These are phyloP conservation scores for Byssoonygena ceratinophila DNA, from an alignment of 2,329 filamentous ascomycete genomes.

Conservation along the genomic window DNA sequence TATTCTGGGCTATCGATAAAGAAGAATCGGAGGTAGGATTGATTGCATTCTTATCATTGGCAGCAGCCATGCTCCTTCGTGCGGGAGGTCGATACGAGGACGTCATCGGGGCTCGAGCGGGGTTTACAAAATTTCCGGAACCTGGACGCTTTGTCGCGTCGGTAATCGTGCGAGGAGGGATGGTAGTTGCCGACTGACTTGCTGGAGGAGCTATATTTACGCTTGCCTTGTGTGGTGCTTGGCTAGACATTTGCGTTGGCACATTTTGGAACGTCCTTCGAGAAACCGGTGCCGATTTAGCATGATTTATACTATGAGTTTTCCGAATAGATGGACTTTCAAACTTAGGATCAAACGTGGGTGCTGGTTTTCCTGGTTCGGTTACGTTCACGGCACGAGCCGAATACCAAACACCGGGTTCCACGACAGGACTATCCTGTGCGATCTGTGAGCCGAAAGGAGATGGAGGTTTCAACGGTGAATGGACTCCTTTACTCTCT, in stretches of 20 bases:
- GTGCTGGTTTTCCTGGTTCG: conserved; percentile 37
- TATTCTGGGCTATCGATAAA: conserved; percentile 11
- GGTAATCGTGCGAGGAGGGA: background rate
- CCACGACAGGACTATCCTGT: conserved; percentile 22
- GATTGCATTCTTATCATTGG: conserved; percentile 16
- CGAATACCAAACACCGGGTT: conserved; percentile 57
- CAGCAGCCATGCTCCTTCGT: conserved; percentile 30
- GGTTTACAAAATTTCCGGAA: conserved; percentile 14
- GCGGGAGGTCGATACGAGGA: conserved; percentile 38
- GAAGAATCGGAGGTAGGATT: conserved; percentile 20
- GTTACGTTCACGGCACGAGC: conserved; percentile 53
- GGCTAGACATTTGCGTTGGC: conserved; percentile 9
- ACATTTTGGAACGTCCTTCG: conserved; percentile 25
- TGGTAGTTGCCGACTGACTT: conserved; percentile 2
- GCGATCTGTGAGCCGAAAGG: conserved; percentile 23
- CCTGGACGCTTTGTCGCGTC: background rate
- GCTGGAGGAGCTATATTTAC: conserved; percentile 1
- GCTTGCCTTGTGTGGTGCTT: conserved; percentile 1
- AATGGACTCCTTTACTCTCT: conserved; percentile 12
- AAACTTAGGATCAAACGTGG: conserved; percentile 60
- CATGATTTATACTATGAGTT: conserved; percentile 78
- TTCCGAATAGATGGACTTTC: conserved; percentile 80
- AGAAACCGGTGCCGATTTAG: conserved; percentile 60
- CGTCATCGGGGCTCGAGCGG: conserved; percentile 25
- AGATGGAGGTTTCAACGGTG: conserved; percentile 18